Percentiles rank a stretch among this genome's conserved stretches.
Evolutionary conservation across 192 early-diverging fungal genomes (phyloP).

Genomic region (Coemansia sp.): DNA sequence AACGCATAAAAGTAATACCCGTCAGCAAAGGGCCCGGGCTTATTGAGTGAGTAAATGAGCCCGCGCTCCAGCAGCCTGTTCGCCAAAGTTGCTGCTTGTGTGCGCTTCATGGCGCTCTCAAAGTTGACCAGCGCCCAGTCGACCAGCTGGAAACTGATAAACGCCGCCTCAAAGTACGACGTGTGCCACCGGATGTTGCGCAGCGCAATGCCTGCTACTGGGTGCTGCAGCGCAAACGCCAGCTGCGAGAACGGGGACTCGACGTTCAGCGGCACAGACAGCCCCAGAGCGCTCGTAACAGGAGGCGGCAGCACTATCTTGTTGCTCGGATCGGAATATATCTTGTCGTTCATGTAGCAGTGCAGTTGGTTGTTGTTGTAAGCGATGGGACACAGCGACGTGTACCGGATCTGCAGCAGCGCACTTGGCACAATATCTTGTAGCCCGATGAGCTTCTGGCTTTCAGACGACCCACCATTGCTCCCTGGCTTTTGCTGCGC

Average conservation of each 20-base stretch:
- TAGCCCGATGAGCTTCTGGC: conserved; percentile 18
- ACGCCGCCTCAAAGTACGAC: conserved; percentile 64
- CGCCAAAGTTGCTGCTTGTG: conserved; percentile 76
- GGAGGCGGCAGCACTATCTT: conserved; percentile 36
- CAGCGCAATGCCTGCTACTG: conserved; percentile 63
- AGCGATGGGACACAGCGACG: conserved; percentile 35
- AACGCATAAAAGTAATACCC: conserved; percentile 83
- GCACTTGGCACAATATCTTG: conserved; percentile 36
- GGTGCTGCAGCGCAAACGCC: conserved; percentile 70
- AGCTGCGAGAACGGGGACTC: conserved; percentile 57
- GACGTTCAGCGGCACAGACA: conserved; percentile 45
- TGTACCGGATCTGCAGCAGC: conserved; percentile 49
- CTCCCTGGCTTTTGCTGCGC: not conserved
- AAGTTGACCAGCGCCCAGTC: conserved; percentile 85
- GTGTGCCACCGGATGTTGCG: conserved; percentile 87
- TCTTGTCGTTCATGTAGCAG: conserved; percentile 30
- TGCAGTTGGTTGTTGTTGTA: conserved; percentile 38
- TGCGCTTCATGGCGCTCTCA: conserved; percentile 69
- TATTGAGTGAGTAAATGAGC: conserved; percentile 63
- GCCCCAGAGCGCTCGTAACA: conserved; percentile 6
- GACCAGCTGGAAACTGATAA: conserved; percentile 81
- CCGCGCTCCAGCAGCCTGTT: conserved; percentile 74
- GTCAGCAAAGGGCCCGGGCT: conserved; percentile 75
- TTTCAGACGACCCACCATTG: not conserved
- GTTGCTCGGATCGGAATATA: conserved; percentile 27